Conservation (phyloP, 495 filamentous ascomycete genomes). For the Trichocladium antarcticum region DNA sequence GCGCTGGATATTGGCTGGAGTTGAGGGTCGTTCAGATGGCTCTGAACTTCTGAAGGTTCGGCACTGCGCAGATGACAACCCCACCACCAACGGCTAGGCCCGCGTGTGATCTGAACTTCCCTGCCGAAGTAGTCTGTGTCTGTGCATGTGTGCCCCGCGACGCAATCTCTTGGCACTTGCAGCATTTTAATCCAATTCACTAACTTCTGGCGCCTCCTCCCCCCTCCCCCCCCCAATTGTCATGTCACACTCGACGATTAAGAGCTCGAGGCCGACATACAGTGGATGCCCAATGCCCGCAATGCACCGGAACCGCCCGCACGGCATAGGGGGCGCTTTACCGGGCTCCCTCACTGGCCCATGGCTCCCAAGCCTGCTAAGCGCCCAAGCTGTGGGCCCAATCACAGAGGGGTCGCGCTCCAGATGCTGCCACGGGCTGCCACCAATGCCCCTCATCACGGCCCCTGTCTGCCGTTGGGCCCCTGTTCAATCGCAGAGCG, state of each 20-base stretch:
- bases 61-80: not conserved
- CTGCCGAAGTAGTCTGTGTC: not conserved
- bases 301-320: constrained; percentile 14
- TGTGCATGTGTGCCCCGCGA: not conserved
- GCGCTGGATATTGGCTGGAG: no score
- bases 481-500: constrained; percentile 11
- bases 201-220: no score
- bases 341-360: constrained; percentile 19
- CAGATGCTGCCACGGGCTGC: constrained; percentile 18
- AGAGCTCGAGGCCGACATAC: constrained; percentile 1
- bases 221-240: not conserved
- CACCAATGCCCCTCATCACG: constrained; percentile 8
- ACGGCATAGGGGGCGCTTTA: constrained; percentile 25
- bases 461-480: not conserved
- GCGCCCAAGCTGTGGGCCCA: constrained; percentile 23
- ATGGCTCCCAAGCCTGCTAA: constrained; percentile 18
- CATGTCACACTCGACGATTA: not conserved
- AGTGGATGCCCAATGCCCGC: not conserved
- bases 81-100: not conserved
- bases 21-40: not conserved
- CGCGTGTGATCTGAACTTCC: not conserved
- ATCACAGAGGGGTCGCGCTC: constrained; percentile 19
- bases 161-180: not conserved
- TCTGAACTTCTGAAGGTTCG: not conserved
- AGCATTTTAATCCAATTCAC: not conserved